Conservation (phyloP, 495 filamentous ascomycete species). For the Aspergillus homomorphus region DNA sequence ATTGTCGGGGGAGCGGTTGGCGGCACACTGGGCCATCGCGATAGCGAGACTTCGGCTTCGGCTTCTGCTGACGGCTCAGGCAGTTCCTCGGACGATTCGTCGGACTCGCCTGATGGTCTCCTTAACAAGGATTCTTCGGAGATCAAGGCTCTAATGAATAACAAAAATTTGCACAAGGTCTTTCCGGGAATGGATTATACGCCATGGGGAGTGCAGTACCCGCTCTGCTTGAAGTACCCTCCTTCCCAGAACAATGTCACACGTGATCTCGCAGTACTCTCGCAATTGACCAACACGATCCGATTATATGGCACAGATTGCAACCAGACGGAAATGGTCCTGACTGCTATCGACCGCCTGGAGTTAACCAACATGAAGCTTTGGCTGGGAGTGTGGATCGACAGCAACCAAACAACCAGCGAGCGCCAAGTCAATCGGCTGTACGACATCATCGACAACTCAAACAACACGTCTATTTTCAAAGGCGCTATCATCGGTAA, state of each 20-base stretch:
- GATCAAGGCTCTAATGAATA: conserved; percentile 79
- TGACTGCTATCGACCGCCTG: conserved; percentile 75
- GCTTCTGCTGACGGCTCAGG: conserved; percentile 19
- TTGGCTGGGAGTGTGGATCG: conserved; percentile 95
- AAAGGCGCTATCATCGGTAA: conserved; percentile 90
- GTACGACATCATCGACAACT: conserved; percentile 71
- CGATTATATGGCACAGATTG: conserved; percentile 96
- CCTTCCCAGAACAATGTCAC: conserved; percentile 94
- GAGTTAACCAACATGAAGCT: conserved; percentile 77
- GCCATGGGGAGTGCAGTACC: conserved; percentile 85
- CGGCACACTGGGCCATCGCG: conserved; percentile 57
- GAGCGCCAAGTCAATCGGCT: conserved; percentile 75
- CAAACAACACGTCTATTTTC: conserved; percentile 62
- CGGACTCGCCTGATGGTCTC: conserved; percentile 55
- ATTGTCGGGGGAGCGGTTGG: conserved; percentile 79
- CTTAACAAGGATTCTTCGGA: conserved; percentile 70
- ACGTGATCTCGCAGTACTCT: conserved; percentile 84
- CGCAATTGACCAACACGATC: conserved; percentile 84
- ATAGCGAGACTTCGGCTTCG: conserved; percentile 11
- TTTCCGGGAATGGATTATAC: conserved; percentile 98
- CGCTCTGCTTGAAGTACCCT: conserved; percentile 72
- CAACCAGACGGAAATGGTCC: conserved; percentile 94
- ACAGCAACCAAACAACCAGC: conserved; percentile 79
- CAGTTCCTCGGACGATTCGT: conserved; percentile 36
- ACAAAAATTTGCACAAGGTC: conserved; percentile 79